Conservation (phyloP, 192 early-diverging fungal genomes). For the Dissophora ornata region DNA sequence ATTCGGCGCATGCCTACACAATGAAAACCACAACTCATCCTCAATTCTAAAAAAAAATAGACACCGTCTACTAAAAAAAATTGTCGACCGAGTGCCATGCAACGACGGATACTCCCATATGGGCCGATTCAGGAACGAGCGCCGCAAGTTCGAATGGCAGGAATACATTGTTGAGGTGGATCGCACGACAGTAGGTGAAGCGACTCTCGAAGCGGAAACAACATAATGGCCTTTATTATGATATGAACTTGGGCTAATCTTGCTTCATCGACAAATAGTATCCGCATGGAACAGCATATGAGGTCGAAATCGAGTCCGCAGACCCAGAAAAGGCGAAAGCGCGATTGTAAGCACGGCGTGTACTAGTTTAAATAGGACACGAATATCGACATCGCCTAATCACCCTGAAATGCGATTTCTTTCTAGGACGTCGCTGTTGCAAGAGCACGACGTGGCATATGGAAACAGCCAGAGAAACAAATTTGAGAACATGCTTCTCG, state of each 20-base stretch:
- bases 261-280: too few relatives aligned
- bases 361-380: too few relatives aligned
- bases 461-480: conserved; percentile 47
- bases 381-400: background rate
- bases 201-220: too few relatives aligned
- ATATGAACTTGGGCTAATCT: too few relatives aligned
- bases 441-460: conserved; percentile 26
- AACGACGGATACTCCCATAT: conserved; percentile 32
- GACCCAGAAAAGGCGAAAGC: conserved; percentile 40
- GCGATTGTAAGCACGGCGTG: conserved; percentile 28
- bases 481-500: conserved; percentile 46
- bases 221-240: too few relatives aligned
- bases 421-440: conserved; percentile 21
- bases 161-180: conserved; percentile 42
- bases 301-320: conserved; percentile 41
- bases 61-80: conserved; percentile 41
- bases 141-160: conserved; percentile 41
- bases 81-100: conserved; percentile 39
- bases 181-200: conserved; percentile 28
- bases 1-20: too few relatives aligned
- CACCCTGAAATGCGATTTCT: background rate
- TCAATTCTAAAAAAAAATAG: too few relatives aligned
- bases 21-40: too few relatives aligned
- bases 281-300: conserved; percentile 41
- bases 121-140: conserved; percentile 45